A percentile compares a stretch with the other conserved stretches of the same genome.
These are phyloP conservation scores for Nitzschia sp. DNA, from an alignment of 108 stramenopile genomes.

Conservation along the genomic window DNA sequence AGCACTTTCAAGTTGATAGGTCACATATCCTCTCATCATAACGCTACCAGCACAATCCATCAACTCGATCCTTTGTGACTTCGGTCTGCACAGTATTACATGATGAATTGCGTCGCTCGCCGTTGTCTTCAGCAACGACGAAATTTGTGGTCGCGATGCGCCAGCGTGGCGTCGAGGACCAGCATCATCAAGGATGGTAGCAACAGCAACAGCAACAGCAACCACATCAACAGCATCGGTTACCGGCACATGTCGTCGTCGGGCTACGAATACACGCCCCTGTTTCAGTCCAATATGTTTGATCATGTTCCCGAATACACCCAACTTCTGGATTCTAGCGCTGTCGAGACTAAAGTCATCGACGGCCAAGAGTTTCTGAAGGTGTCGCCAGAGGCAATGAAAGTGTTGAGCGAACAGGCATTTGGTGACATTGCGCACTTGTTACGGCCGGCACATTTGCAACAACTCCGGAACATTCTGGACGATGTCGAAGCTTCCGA, in stretches of 20 bases:
- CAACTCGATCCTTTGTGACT: no score
- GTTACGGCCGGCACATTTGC: constrained; percentile 88
- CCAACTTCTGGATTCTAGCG: constrained; percentile 52
- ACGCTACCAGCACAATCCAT: not conserved
- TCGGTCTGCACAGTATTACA: no score
- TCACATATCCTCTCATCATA: not conserved
- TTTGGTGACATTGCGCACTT: constrained; percentile 94
- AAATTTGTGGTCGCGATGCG: constrained; percentile 10
- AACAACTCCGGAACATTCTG: constrained; percentile 89
- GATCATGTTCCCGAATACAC: constrained; percentile 47
- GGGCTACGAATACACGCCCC: constrained; percentile 60
- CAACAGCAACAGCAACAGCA: not conserved
- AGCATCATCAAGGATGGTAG: no score
- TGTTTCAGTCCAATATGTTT: constrained; percentile 61
- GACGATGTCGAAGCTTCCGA: constrained; percentile 93
- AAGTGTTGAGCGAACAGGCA: constrained; percentile 62
- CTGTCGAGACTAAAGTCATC: constrained; percentile 50
- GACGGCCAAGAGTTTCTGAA: constrained; percentile 60
- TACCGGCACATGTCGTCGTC: not conserved
- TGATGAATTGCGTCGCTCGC: constrained; percentile 15
- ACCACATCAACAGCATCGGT: not conserved
- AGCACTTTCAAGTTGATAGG: no score
- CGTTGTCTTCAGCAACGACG: constrained; percentile 9
- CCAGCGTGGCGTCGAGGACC: not conserved
- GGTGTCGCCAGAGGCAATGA: constrained; percentile 51